Conservation (phyloP, 768 basidiomycete species). For the Boletus sp. region DNA sequence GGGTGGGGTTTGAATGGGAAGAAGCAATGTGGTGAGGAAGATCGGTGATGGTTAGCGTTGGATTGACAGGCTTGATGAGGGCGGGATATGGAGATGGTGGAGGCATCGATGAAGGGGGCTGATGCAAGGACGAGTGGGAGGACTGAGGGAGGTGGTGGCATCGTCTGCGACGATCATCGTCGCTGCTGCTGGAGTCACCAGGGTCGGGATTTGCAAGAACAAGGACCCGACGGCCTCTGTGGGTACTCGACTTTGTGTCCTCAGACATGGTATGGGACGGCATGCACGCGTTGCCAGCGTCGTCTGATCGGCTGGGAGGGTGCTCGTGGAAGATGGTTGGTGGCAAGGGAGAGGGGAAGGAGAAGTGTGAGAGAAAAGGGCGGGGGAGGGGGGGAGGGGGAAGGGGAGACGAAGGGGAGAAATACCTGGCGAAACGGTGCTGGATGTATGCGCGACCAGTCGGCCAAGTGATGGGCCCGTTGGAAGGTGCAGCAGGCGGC, state of each 20-base stretch:
- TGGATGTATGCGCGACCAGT: constrained; percentile 28
- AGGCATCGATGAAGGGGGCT: constrained; percentile 23
- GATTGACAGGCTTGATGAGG: constrained; percentile 16
- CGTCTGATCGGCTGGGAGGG: constrained; percentile 21
- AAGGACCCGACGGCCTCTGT: constrained; percentile 41
- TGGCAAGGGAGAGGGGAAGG: background rate
- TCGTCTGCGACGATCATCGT: constrained; percentile 32
- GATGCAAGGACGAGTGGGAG: constrained; percentile 26
- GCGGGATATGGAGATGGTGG: constrained; percentile 20
- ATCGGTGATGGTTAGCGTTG: constrained; percentile 40
- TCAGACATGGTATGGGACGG: constrained; percentile 53
- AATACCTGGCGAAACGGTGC: constrained; percentile 19
- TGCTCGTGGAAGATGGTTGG: background rate
- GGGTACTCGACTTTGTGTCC: constrained; percentile 42
- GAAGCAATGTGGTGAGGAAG: constrained; percentile 32
- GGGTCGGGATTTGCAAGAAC: constrained; percentile 62
- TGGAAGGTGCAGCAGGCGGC: constrained; percentile 22
- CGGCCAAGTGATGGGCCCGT: constrained; percentile 28
- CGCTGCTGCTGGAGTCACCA: constrained; percentile 41
- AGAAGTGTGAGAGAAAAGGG: background rate
- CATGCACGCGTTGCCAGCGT: constrained; percentile 31
- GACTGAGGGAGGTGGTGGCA: constrained; percentile 15
- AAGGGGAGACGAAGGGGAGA: background rate
- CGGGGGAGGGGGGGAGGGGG: background rate
- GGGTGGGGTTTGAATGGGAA: constrained; percentile 50